Evolutionary conservation across 305 asterid genomes (phyloP).

Genomic region (Rubia balearica): DNA sequence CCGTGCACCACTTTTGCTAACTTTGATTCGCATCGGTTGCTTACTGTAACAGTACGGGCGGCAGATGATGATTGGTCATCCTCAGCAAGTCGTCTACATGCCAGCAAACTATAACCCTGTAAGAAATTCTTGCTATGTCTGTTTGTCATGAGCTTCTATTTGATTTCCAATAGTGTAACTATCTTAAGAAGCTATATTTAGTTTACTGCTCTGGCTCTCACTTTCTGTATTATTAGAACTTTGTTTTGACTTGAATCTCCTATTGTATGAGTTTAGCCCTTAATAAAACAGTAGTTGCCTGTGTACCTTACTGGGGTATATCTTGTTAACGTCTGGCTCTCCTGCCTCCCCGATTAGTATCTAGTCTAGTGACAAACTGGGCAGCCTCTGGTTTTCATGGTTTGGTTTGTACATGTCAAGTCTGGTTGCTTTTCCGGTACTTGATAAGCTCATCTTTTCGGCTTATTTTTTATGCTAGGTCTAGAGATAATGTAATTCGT

Average conservation of each 20-base stretch:
- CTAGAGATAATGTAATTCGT: slow-evolving; percentile 1
- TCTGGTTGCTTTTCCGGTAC: not conserved
- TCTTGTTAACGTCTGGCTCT: not conserved
- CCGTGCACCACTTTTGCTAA: not conserved
- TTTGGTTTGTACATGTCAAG: not conserved
- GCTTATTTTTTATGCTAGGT: not conserved
- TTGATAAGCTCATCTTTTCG: not conserved
- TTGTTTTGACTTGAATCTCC: too few species aligned
- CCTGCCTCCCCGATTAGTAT: not conserved
- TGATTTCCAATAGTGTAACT: not conserved
- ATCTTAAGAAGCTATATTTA: not conserved
- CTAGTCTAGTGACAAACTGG: not conserved
- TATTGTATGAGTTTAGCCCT: not conserved
- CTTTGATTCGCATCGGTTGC: slow-evolving; percentile 12
- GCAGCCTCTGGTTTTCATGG: too few species aligned
- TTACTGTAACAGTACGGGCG: slow-evolving; percentile 58
- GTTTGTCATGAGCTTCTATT: not conserved
- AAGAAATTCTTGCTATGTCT: slow-evolving; percentile 27
- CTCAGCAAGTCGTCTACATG: slow-evolving; percentile 75
- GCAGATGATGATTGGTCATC: slow-evolving; percentile 90
- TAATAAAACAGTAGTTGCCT: not conserved
- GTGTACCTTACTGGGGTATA: not conserved
- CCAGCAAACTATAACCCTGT: slow-evolving; percentile 62
- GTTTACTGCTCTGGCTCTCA: not conserved
- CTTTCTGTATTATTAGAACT: not conserved